Evolutionary conservation across 257 asterid genomes (phyloP), one percentile per base, ranked within the genome.

Genomic region (Ehretia macrophylla): DNA sequence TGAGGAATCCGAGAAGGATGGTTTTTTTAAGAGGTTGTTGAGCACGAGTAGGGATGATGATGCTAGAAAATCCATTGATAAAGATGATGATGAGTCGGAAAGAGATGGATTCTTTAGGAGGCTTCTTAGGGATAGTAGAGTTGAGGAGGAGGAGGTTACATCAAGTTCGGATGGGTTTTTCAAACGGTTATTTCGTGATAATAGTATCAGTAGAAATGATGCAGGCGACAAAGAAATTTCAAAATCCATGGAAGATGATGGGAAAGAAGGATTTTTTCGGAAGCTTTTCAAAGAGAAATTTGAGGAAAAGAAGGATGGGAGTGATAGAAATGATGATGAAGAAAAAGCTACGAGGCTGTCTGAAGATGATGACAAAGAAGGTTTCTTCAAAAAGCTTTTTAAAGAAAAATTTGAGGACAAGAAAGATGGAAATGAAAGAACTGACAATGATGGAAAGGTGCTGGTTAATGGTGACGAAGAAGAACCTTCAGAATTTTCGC

Each of bases 381-480:
- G 97, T 53, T 86, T 89, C 81, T 89, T 89, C 80, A 83, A 70
- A 69, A 84, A 84, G 69, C 38, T 89, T 45, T 84, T 89, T 45
- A 89, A 42, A 42, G 16, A 42, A 67, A 89, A 80, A 75, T 39
- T 65, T 64, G 97, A 89, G 68, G 94, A 84, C 70, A 88, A 79
- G 79, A 88, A 79, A 75, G 88, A 75, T 54, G 61, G 20, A 27
- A 62, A 51, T 62, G 86, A 77, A 58, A 55, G 56, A 58, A 62
- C 63, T 62, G 81, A 82, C 62, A 94, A 82, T 65, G 83, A 72
- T 66, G 71, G 77, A 65, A 85, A 77, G 67, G 85, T 69, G 47
- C 85, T 72, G 56, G 70, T 73, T 60, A 68, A 81, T 63, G 84
- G 80, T 12, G 95, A 84, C 73, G 95, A 86, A 45, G 97, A 74